Base-by-base conservation (phyloP, 192 early-diverging fungal genomes). In the Gaertneriomyces sp. region DNA sequence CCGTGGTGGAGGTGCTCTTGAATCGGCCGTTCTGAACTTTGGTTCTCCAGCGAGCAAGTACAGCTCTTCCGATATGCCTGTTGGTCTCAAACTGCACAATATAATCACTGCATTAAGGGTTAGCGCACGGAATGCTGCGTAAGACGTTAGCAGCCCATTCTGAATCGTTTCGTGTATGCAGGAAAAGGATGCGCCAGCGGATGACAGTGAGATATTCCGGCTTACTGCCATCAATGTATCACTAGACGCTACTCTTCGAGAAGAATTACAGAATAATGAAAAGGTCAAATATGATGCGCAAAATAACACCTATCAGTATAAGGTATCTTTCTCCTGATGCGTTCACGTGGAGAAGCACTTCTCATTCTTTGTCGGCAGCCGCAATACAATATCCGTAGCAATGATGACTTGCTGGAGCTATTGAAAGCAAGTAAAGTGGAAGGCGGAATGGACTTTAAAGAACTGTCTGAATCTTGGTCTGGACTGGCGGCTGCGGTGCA, bases 381-480 rank as follows among this genome's bases (percentile, higher is more conserved):
- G n/a, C 51, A 70, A 43, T 63, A 70, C 44, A 47, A n/a, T 39
- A 44, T 70, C 14, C 51, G 61, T 8, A 61, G 58, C 52, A 63
- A 63, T 42, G 69, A 70, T 25, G 60, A 61, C n/a, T 46, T 70
- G 6, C 9, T 70, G 12, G 42, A 47, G 11, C 60, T 70, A 11
- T 44, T 70, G 17, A 25, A 64, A 12, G 38, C 43, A 6, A 33
- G 20, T 8, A 38, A 46, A 10, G 57, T 43, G 12, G 8, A 55
- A 12, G 69, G 61, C 44, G 69, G 69, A 5, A 63, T 45, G 42
- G 69, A 70, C 12, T 17, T 63, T 7, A 70, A 63, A 53, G 69
- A 70, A 19, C 42, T 70, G 25, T 17, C 20, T 6, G 69, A 70
- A 42, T 70, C 69, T 5, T 70, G 69, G 69, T 9, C 53, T 39